A percentile compares a stretch with the other conserved stretches of the same genome.
phyloP scores from a whole-genome alignment of 1,284 basidiomycete species.

The Ustilago shanxiensis region DNA sequence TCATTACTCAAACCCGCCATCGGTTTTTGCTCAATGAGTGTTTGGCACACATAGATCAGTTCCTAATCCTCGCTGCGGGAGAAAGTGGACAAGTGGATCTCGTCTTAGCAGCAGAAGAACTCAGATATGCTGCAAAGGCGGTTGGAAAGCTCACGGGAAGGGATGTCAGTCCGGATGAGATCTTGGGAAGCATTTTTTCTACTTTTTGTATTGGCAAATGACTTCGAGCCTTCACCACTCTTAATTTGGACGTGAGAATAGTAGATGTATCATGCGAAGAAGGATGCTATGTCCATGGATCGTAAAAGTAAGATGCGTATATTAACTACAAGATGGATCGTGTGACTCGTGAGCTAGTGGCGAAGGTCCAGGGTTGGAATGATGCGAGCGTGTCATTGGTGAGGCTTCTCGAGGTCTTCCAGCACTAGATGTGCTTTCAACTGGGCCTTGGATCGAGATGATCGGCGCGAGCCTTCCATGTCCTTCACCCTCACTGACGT shows the following conservation, averaged over 20 bases:
- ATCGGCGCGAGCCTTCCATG: conserved; percentile 3
- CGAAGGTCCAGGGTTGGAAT: conserved; percentile 6
- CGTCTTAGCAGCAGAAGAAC: conserved; percentile 84
- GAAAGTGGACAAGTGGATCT: conserved; percentile 73
- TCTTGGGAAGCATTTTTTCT: conserved; percentile 83
- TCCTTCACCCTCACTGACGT: background rate
- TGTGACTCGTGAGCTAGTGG: conserved; percentile 19
- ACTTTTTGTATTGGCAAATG: conserved; percentile 71
- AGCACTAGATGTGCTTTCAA: background rate
- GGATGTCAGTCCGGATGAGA: conserved; percentile 79
- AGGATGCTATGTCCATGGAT: background rate
- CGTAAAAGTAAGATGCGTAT: background rate
- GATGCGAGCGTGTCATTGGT: conserved; percentile 12
- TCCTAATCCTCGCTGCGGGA: conserved; percentile 66
- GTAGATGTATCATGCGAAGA: background rate
- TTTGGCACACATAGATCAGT: conserved; percentile 76
- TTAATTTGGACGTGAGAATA: background rate
- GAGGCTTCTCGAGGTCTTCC: conserved; percentile 6
- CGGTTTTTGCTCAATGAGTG: conserved; percentile 78
- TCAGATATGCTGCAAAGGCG: conserved; percentile 83
- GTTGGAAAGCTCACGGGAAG: conserved; percentile 82
- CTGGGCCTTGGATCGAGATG: background rate
- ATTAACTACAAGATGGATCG: background rate
- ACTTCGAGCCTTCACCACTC: background rate
- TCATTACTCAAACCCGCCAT: conserved; percentile 84